Evolutionary conservation across 176 grass and related monocot species (phyloP), one percentile per base, ranked within the genome.

Genomic region (Carex parvula): DNA sequence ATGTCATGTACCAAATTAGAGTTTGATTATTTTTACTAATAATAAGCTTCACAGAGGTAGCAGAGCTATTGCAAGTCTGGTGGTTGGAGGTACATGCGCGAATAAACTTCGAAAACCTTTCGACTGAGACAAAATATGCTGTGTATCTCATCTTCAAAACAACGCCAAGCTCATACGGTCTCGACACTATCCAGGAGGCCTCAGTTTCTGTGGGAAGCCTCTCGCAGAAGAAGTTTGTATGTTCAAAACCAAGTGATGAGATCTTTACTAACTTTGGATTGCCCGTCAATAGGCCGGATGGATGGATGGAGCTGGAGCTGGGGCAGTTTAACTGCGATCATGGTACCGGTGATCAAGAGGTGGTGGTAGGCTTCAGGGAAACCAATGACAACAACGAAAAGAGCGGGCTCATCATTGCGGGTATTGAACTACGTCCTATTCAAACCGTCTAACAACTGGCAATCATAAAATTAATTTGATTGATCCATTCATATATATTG

Each of bases 251-350:
- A 41, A 63, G 0, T 4, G 48, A 0, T 22, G 1, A 4, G 15
- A 24, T 29, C 35, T 4, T 4, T 37, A 37, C 3, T n/a, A n/a
- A n/a, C n/a, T n/a, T 17, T 15, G 41, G 1, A 55, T 12, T 55
- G 53, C 89, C 89, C 3, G 44, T 8, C 16, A 1, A 16, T 14
- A 24, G 89, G 7, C 8, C 2, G 0, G 79, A 91, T 22, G 84
- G 79, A 20, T 91, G 88, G 88, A 79, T 65, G 88, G 85, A 90
- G 85, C 3, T 90, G 63, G 88, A 90, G 85, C 79, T 90, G 65
- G 88, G 88, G 2, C 30, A 24, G 9, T 1, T 87, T 2, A 0
- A 30, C 20, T 44, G 55, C 26, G 42, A 39, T 56, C 57, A 61
- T 53, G 12, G 4, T 8, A 48, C 64, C 1, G 6, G 10, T 32